Base-by-base conservation (phyloP, 2,329 filamentous ascomycete genomes). In the Penicillium palitans region DNA sequence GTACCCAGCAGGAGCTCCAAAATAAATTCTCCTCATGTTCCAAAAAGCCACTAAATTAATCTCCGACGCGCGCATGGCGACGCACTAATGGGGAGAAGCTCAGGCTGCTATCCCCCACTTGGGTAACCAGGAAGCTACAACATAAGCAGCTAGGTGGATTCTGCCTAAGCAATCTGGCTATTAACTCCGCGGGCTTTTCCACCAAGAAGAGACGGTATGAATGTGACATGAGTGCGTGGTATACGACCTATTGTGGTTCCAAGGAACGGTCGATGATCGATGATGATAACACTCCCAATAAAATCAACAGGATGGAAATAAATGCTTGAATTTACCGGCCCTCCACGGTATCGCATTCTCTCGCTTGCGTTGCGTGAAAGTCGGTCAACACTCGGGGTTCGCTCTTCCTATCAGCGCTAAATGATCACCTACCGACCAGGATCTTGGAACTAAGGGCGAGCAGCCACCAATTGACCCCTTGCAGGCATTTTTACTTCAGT, bases 311-410 rank as follows among this genome's bases (percentile, higher is more conserved):
- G 5, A 15, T n/a, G 33, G 42, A 31, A 37, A 51, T 45, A 45
- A 19, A 44, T 31, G 17, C 52, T 46, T 8, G 29, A n/a, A n/a
- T 8, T 7, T 27, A 2, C n/a, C 6, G n/a, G 8, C 15, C 40
- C 13, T 35, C 29, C 29, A 21, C 5, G 6, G 29, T 17, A 19
- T 37, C 31, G 8, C 46, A n/a, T 35, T 35, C 29, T 25, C 29
- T 35, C 8, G 29, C 13, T 29, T 19, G 27, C n/a, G 12, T 42
- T 41, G 25, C 25, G 31, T 42, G 57, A 60, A 66, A 60, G 62
- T 66, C 63, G 63, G 63, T 66, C 63, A 63, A 45, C 46, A 39
- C 6, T 61, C 45, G 53, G 53, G 53, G 21, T 50, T 55, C 50
- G 50, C 44, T 51, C 31, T 58, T 58, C 54, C 47, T 37, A 44